Evolutionary conservation across 768 basidiomycete species (phyloP).

Genomic region (Lenzites betulinus): DNA sequence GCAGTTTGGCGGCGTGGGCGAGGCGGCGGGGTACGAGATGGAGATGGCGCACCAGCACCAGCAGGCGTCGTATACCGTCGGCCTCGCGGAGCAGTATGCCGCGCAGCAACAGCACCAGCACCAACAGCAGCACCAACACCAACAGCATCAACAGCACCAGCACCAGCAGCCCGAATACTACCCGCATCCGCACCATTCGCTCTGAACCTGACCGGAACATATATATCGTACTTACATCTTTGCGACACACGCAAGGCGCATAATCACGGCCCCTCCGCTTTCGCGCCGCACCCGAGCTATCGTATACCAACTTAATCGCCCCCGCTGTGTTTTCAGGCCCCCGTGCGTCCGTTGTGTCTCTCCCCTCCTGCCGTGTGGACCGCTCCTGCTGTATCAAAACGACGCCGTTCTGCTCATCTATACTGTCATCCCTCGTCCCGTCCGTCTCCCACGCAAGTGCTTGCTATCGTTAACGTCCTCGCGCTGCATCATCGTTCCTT

Average conservation of each 20-base stretch:
- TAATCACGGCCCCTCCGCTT: not conserved
- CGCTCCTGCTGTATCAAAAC: slow-evolving; percentile 21
- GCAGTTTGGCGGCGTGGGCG: slow-evolving; percentile 19
- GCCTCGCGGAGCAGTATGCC: slow-evolving; percentile 11
- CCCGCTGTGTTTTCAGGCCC: not conserved
- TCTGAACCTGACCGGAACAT: slow-evolving; percentile 10
- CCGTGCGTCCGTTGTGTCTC: not conserved
- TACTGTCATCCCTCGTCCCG: not conserved
- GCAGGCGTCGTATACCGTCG: slow-evolving; percentile 11
- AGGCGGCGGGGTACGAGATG: slow-evolving; percentile 22
- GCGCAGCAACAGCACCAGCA: slow-evolving; percentile 4
- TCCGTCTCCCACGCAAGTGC: slow-evolving; percentile 9
- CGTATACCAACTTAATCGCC: slow-evolving; percentile 11
- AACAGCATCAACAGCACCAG: slow-evolving; percentile 6
- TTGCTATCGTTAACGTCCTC: slow-evolving; percentile 18
- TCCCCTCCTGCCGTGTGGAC: slow-evolving; percentile 4
- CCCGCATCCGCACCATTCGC: slow-evolving; percentile 17
- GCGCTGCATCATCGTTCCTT: slow-evolving; percentile 5
- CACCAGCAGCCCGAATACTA: slow-evolving; percentile 11
- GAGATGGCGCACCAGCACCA: slow-evolving; percentile 5
- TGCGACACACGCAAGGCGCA: not conserved
- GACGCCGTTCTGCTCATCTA: slow-evolving; percentile 13
- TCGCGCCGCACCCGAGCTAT: not conserved
- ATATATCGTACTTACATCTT: not conserved
- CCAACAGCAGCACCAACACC: too few species aligned